A percentile compares a stretch with the other conserved stretches of the same genome.
phyloP scores from a whole-genome alignment of 768 basidiomycete species.

The Russula sp. region DNA sequence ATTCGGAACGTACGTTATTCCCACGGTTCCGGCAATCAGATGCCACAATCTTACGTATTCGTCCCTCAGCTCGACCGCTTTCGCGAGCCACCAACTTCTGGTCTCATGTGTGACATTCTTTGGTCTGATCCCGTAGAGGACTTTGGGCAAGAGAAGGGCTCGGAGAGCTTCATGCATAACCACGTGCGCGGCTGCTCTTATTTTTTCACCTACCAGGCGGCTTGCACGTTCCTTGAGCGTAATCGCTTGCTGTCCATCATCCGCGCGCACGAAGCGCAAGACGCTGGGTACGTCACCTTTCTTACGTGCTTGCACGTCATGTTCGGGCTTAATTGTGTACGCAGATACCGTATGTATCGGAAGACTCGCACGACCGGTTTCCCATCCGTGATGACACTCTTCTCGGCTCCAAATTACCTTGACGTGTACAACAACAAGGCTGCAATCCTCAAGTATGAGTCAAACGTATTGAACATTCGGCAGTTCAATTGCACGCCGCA shows the following conservation, averaged over 20 bases:
- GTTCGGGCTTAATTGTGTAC: neutral
- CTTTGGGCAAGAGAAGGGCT: slow-evolving; percentile 90
- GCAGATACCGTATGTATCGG: slow-evolving; percentile 95
- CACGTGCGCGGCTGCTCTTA: slow-evolving; percentile 96
- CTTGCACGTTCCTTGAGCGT: slow-evolving; percentile 94
- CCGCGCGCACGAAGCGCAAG: slow-evolving; percentile 96
- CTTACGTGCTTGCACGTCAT: neutral
- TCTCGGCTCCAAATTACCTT: slow-evolving; percentile 96
- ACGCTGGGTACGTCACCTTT: slow-evolving; percentile 72
- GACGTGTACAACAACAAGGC: slow-evolving; percentile 99
- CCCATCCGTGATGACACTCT: slow-evolving; percentile 99
- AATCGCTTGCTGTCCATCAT: slow-evolving; percentile 97
- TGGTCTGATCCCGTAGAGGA: slow-evolving; percentile 99
- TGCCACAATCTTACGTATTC: neutral
- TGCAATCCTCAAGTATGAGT: slow-evolving; percentile 97
- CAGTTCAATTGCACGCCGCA: slow-evolving; percentile 98
- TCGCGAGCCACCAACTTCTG: slow-evolving; percentile 95
- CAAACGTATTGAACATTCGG: slow-evolving; percentile 97
- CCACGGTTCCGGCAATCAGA: neutral
- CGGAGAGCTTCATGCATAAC: slow-evolving; percentile 90
- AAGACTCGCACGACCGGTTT: slow-evolving; percentile 98
- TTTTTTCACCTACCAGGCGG: slow-evolving; percentile 94
- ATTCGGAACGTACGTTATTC: slow-evolving; percentile 63
- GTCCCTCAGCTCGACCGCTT: slow-evolving; percentile 83
- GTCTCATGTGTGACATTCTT: slow-evolving; percentile 96